Evolutionary conservation across 306 rosid species (phyloP).

Genomic region (Trifolium pratense): DNA sequence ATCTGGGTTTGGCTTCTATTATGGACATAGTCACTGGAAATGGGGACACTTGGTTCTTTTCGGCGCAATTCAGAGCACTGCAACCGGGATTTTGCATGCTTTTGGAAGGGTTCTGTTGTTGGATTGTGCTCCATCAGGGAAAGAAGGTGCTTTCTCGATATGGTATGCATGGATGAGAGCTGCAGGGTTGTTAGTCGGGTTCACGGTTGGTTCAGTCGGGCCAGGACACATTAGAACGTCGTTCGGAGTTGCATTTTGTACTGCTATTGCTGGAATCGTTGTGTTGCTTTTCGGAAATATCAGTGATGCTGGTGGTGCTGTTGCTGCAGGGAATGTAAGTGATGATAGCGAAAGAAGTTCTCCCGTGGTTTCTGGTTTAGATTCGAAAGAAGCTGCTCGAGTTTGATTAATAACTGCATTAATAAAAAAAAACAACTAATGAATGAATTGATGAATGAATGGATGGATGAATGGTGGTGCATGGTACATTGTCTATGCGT

Average conservation of each 20-base stretch:
- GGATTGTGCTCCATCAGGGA: constrained; percentile 75
- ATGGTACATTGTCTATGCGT: constrained; percentile 38
- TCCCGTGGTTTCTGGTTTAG: constrained; percentile 44
- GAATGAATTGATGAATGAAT: constrained; percentile 3
- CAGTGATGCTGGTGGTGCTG: constrained; percentile 74
- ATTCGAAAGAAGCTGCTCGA: constrained; percentile 37
- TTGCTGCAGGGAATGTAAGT: constrained; percentile 69
- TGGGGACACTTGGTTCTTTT: constrained; percentile 50
- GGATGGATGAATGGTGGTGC: background rate
- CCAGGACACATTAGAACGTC: constrained; percentile 51
- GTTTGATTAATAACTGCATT: constrained; percentile 37
- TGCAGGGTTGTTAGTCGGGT: constrained; percentile 63
- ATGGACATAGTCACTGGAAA: constrained; percentile 50
- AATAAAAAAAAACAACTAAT: background rate
- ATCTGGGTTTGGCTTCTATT: constrained; percentile 67
- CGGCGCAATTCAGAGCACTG: constrained; percentile 61
- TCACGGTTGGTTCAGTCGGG: constrained; percentile 54
- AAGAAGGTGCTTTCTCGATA: constrained; percentile 75
- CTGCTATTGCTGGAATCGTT: constrained; percentile 56
- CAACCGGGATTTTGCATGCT: constrained; percentile 67
- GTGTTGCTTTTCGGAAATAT: constrained; percentile 67
- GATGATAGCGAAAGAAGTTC: constrained; percentile 53
- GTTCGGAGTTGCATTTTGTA: constrained; percentile 62
- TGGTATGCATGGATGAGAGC: constrained; percentile 74
- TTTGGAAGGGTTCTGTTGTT: constrained; percentile 65